These are phyloP conservation scores for Tagetes erecta DNA, from an alignment of 129 eudicot species.

Conservation along the genomic window DNA sequence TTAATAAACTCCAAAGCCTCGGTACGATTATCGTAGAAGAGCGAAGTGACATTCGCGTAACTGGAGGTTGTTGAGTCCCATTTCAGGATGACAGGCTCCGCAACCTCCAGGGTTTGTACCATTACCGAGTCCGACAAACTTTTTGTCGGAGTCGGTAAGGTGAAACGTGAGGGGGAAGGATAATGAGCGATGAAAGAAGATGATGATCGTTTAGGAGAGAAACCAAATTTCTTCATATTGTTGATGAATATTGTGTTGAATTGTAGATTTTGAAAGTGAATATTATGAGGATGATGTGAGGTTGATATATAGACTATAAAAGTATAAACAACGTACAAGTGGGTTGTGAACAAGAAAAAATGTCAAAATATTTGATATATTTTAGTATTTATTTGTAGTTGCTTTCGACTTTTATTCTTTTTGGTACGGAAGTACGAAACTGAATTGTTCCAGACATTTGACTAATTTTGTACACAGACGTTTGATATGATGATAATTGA, in stretches of 20 bases:
- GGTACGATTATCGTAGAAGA: slow-evolving; percentile 52
- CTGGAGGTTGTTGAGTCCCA: slow-evolving; percentile 60
- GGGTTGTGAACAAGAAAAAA: neutral
- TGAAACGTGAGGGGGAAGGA: slow-evolving; percentile 46
- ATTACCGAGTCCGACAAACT: slow-evolving; percentile 54
- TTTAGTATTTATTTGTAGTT: neutral
- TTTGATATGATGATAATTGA: neutral
- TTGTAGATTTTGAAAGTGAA: neutral
- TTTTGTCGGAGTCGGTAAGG: slow-evolving; percentile 34
- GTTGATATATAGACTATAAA: slow-evolving; percentile 9
- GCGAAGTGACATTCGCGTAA: slow-evolving; percentile 57
- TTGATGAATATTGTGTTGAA: neutral
- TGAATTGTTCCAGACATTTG: neutral
- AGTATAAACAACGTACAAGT: neutral
- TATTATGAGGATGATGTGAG: neutral
- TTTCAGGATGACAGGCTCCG: slow-evolving; percentile 52
- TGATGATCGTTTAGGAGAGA: slow-evolving; percentile 34
- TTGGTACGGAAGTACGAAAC: neutral
- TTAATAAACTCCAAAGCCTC: slow-evolving; percentile 57
- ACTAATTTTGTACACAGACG: neutral
- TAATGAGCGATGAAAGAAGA: slow-evolving; percentile 41
- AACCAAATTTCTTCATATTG: slow-evolving; percentile 35
- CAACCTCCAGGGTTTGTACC: slow-evolving; percentile 45
- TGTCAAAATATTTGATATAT: too few relatives aligned
- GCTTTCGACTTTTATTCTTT: neutral